These are phyloP conservation scores for Hypoxylon sp. DNA, from an alignment of 2,329 filamentous ascomycete species.

Conservation along the genomic window DNA sequence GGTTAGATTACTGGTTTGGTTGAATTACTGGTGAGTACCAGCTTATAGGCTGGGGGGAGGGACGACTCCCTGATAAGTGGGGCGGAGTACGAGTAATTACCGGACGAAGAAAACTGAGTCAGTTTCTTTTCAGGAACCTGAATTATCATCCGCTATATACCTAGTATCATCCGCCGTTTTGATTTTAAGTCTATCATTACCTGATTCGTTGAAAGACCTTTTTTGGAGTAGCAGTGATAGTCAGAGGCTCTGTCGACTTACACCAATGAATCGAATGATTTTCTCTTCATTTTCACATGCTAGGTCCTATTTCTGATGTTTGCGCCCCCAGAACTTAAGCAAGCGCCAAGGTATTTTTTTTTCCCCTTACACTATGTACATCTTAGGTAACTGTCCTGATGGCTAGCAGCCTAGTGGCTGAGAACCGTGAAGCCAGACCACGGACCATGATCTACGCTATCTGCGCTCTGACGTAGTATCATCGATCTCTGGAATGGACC, in stretches of 20 bases:
- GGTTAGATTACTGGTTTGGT: no score
- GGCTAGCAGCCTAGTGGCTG: not conserved
- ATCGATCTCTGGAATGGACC: conserved; percentile 28
- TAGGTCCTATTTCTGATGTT: not conserved
- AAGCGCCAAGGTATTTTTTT: not conserved
- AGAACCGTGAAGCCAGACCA: conserved; percentile 8
- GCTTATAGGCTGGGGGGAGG: no score
- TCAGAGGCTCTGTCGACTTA: not conserved
- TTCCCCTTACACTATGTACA: no score
- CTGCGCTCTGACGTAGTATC: conserved; percentile 39
- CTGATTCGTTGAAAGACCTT: not conserved
- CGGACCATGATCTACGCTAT: conserved; percentile 8
- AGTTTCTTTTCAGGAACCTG: not conserved
- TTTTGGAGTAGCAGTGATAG: not conserved
- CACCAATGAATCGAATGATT: conserved; percentile 6
- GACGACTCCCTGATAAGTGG: no score
- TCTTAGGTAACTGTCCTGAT: not conserved
- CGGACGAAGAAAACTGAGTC: not conserved
- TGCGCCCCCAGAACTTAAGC: no score
- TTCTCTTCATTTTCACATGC: conserved; percentile 32
- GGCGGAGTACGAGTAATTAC: no score
- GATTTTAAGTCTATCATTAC: not conserved
- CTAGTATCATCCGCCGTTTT: not conserved
- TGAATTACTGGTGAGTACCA: no score
- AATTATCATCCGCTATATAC: not conserved